phyloP scores from a whole-genome alignment of 208 protist species.

The Leishmania tropica region DNA sequence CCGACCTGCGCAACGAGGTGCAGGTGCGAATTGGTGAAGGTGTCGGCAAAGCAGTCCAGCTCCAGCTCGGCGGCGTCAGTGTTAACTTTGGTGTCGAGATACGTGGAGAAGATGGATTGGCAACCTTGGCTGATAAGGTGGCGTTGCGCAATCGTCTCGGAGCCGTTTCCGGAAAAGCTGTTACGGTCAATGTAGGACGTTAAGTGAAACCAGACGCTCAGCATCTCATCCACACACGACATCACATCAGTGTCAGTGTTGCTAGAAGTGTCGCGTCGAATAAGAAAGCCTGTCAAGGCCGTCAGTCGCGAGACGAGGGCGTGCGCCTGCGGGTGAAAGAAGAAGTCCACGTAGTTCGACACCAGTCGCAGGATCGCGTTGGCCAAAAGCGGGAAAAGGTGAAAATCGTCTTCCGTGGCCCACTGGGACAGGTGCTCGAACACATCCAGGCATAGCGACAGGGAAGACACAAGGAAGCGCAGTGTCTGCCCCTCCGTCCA shows the following conservation, averaged over 20 bases:
- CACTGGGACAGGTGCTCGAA: conserved; percentile 31
- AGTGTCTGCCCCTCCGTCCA: conserved; percentile 31
- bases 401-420: conserved; percentile 15
- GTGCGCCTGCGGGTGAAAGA: conserved; percentile 25
- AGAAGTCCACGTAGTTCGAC: conserved; percentile 40
- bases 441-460: conserved; percentile 39
- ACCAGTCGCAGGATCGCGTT: conserved; percentile 45
- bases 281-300: conserved; percentile 34
- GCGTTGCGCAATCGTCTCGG: conserved; percentile 1
- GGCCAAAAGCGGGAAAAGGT: conserved; percentile 39
- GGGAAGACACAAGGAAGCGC: conserved; percentile 31
- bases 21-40: conserved; percentile 71
- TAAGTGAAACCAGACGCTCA: conserved; percentile 58
- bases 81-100: conserved; percentile 30
- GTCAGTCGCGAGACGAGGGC: conserved; percentile 32
- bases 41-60: conserved; percentile 54
- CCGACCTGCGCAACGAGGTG: conserved; percentile 68
- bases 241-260: conserved; percentile 65
- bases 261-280: conserved; percentile 36
- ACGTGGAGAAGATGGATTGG: conserved; percentile 34
- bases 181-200: conserved; percentile 38
- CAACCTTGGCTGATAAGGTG: conserved; percentile 32
- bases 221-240: conserved; percentile 68
- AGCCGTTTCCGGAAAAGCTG: conserved; percentile 21
- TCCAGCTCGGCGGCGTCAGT: conserved; percentile 44